Base-by-base conservation (phyloP, 805 yeast species). In the Metschnikowia rubicola region DNA sequence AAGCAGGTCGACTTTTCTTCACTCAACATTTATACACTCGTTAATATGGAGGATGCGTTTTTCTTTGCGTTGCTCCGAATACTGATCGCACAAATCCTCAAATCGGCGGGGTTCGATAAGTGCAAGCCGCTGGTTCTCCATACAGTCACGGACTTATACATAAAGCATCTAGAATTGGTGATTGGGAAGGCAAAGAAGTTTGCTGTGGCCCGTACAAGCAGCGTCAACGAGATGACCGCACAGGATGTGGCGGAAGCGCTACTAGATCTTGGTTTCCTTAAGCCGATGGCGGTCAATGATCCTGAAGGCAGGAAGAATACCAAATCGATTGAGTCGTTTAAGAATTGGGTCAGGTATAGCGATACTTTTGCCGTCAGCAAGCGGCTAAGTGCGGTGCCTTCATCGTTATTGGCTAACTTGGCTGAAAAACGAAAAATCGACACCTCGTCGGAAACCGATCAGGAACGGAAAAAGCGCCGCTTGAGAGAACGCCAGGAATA, bases 31-130 rank as follows among this genome's bases (percentile, higher is more conserved):
- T 11, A 35, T 11, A 32, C 26, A 8, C 1, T 12, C 30, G n/a
- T 12, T 29, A 21, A 12, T 15, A 68, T 71, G 74, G 74, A 70
- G 39, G 75, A 70, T 36, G 55, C 68, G 15, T 70, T 71, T 50
- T 66, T 69, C 48, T 72, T 68, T 52, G 63, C 70, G 35, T 49
- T 71, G 38, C 58, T 71, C 28, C 59, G 74, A 43, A 58, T 73
- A 41, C 68, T 75, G 8, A 62, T 71, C 30, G 73, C 78, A 1
- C 83, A 84, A 66, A 69, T 84, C 4, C 74, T 92, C 43, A 81
- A 88, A 51, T 81, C 94, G 0, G 79, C 83, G 30, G 99, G 99
- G 0, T 88, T 90, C 58, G 96, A 88, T 51, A 77, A 82, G 56
- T 82, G 91, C 53, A 74, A 82, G 43, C 87, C 92, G 8, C 72